Percentiles rank a stretch among this genome's conserved stretches.
phyloP scores from a whole-genome alignment of 202 grass and related monocot species.

The Musa balbisiana region DNA sequence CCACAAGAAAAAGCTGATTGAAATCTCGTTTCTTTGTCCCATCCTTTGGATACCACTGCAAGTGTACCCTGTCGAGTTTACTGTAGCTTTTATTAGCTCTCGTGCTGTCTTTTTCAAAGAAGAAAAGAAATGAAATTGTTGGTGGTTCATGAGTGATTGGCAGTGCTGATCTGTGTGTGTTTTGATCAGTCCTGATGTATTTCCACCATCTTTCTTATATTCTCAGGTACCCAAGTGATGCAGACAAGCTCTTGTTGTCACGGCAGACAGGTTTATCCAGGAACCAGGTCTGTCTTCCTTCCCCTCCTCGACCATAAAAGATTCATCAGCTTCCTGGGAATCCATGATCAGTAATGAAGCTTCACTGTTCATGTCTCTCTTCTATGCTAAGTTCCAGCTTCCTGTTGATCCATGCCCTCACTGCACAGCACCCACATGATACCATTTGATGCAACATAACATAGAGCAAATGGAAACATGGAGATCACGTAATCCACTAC shows the following conservation, averaged over 20 bases:
- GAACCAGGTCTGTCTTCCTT: slow-evolving; percentile 67
- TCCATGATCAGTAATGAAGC: not conserved
- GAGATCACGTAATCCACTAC: too few relatives aligned
- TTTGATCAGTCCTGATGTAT: not conserved
- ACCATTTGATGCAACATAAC: too few relatives aligned
- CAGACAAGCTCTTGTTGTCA: slow-evolving; percentile 95
- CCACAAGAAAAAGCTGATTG: slow-evolving; percentile 29
- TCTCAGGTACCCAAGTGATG: slow-evolving; percentile 92
- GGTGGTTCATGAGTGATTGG: not conserved
- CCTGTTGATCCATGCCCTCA: too few relatives aligned
- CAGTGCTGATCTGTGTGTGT: not conserved
- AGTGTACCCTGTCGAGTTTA: too few relatives aligned
- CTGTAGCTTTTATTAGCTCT: not conserved
- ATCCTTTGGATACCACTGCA: not conserved
- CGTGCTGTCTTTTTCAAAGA: not conserved
- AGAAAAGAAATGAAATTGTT: not conserved
- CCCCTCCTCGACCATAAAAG: not conserved
- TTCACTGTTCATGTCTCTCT: too few relatives aligned
- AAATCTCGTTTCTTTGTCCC: slow-evolving; percentile 28
- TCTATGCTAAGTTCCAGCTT: too few relatives aligned
- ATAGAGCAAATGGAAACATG: too few relatives aligned
- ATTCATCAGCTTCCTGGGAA: not conserved
- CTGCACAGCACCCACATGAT: too few relatives aligned
- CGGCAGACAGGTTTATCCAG: slow-evolving; percentile 91
- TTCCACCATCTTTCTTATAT: slow-evolving; percentile 10